These are phyloP conservation scores for Chenopodium formosanum DNA, from an alignment of 148 eudicot genomes.

Conservation along the genomic window DNA sequence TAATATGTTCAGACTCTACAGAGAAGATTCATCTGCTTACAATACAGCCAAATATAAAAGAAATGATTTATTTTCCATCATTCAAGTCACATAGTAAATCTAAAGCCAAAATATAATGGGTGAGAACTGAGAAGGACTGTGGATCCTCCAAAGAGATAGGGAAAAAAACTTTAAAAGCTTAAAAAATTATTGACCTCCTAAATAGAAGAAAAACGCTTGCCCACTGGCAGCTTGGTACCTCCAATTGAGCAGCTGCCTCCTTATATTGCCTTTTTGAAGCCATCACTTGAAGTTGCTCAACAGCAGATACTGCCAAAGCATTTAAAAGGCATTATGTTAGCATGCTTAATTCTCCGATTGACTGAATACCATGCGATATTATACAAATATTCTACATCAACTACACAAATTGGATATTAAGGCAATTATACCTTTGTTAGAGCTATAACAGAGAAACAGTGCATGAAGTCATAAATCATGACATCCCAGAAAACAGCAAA, in stretches of 20 bases:
- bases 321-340: conserved; percentile 7
- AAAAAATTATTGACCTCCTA: conserved; percentile 22
- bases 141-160: neutral
- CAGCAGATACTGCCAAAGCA: conserved; percentile 81
- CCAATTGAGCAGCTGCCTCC: conserved; percentile 98
- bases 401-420: neutral
- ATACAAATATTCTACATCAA: neutral
- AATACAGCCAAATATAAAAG: neutral
- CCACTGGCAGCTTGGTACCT: conserved; percentile 57
- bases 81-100: neutral
- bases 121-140: neutral
- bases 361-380: neutral
- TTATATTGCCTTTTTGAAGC: conserved; percentile 97
- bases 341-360: neutral
- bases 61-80: neutral
- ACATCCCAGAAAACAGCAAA: neutral
- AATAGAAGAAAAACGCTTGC: conserved; percentile 20
- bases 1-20: neutral
- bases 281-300: conserved; percentile 98
- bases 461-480: neutral
- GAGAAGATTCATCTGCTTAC: neutral
- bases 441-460: neutral
- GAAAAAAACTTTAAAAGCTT: neutral
- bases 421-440: neutral
- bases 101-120: neutral